Conservation (phyloP, 331 rosid species). For the Cydonia oblonga region DNA sequence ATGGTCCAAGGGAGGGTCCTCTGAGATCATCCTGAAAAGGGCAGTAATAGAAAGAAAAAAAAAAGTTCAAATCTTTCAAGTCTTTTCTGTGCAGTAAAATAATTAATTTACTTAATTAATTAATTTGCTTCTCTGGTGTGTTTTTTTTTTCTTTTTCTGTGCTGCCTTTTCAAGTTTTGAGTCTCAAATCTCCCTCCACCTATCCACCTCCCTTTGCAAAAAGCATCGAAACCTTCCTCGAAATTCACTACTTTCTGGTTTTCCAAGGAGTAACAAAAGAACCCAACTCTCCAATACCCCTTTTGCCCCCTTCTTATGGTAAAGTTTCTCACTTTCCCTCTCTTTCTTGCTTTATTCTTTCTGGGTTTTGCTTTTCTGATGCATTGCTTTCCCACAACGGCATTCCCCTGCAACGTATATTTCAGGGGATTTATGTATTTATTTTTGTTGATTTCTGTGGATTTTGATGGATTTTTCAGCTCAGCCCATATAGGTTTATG, state of each 20-base stretch:
- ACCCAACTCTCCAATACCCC: background rate
- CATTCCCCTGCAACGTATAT: slow-evolving; percentile 30
- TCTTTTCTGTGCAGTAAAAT: background rate
- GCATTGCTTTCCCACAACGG: slow-evolving; percentile 45
- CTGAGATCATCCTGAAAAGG: slow-evolving; percentile 85
- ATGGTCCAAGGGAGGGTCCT: slow-evolving; percentile 77
- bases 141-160: slow-evolving; percentile 37
- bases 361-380: background rate
- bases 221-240: too few species aligned
- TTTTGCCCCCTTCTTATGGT: slow-evolving; percentile 34
- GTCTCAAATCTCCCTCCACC: slow-evolving; percentile 34
- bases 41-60: slow-evolving; percentile 40
- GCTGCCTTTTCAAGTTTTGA: slow-evolving; percentile 59
- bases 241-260: background rate
- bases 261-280: background rate
- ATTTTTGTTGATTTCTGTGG: background rate
- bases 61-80: background rate
- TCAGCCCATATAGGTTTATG: background rate
- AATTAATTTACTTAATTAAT: too few species aligned
- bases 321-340: slow-evolving; percentile 12
- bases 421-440: background rate
- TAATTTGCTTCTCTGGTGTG: background rate
- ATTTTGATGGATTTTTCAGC: slow-evolving; percentile 28
- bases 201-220: slow-evolving; percentile 1
- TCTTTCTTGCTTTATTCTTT: background rate